phyloP scores from a whole-genome alignment of 495 filamentous ascomycete genomes.

The Hypomontagnella submonticulosa region DNA sequence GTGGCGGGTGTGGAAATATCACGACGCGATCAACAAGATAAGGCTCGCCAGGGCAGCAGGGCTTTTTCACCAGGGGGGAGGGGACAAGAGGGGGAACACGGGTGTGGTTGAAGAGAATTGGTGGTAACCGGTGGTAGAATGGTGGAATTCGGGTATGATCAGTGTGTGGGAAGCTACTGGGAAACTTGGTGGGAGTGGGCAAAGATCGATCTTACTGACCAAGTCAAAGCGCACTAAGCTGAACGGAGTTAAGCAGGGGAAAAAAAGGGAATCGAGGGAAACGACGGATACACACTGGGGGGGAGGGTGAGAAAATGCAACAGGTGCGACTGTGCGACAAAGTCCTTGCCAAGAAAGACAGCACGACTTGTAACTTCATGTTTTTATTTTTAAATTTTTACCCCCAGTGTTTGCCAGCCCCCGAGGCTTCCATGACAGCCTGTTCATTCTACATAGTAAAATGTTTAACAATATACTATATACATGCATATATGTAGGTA shows the following conservation, averaged over 20 bases:
- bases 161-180: slow-evolving; percentile 9
- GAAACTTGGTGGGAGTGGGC: slow-evolving; percentile 15
- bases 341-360: slow-evolving; percentile 36
- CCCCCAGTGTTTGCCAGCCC: too few species aligned
- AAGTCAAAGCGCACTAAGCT: slow-evolving; percentile 34
- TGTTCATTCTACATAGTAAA: slow-evolving; percentile 15
- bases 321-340: slow-evolving; percentile 18
- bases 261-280: slow-evolving; percentile 30
- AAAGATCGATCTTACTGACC: slow-evolving; percentile 41
- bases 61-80: slow-evolving; percentile 16
- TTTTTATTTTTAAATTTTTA: slow-evolving; percentile 4
- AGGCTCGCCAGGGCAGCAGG: slow-evolving; percentile 23
- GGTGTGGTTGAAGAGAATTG: slow-evolving; percentile 45
- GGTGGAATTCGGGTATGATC: slow-evolving; percentile 25
- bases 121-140: neutral
- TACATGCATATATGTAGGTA: too few species aligned
- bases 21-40: slow-evolving; percentile 49
- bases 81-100: slow-evolving; percentile 28
- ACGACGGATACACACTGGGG: slow-evolving; percentile 1
- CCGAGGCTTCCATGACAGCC: slow-evolving; percentile 14
- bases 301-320: slow-evolving; percentile 25
- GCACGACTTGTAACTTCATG: slow-evolving; percentile 22
- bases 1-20: slow-evolving; percentile 52
- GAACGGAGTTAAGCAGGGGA: slow-evolving; percentile 41
- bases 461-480: neutral